A percentile compares a stretch with the other conserved stretches of the same genome.
Evolutionary conservation across 768 basidiomycete species (phyloP).

Genomic region (Atractiella rhizophila): DNA sequence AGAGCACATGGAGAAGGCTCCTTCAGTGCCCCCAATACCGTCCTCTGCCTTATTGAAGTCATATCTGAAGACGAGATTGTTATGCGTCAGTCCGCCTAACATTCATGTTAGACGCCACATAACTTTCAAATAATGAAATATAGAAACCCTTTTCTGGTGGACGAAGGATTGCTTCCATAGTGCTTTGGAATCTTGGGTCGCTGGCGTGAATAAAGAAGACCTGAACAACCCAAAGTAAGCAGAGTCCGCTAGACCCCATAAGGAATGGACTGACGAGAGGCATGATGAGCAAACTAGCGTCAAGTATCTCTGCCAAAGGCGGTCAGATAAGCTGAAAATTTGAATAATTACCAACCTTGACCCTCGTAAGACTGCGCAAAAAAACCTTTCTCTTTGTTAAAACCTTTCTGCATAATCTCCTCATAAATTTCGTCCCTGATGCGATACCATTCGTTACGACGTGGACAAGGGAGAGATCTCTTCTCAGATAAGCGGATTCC

Average conservation of each 20-base stretch:
- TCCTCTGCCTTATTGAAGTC: slow-evolving; percentile 64
- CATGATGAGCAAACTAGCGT: slow-evolving; percentile 15
- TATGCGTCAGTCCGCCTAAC: slow-evolving; percentile 4
- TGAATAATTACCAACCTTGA: slow-evolving; percentile 2
- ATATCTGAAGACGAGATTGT: slow-evolving; percentile 74
- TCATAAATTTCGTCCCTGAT: slow-evolving; percentile 70
- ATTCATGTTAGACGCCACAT: neutral
- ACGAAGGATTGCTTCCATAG: slow-evolving; percentile 55
- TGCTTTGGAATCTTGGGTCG: slow-evolving; percentile 68
- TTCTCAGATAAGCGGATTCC: slow-evolving; percentile 88
- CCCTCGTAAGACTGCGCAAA: neutral
- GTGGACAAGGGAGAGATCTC: slow-evolving; percentile 45
- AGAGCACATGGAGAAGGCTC: slow-evolving; percentile 35
- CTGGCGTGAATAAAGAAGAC: slow-evolving; percentile 44
- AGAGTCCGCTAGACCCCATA: neutral
- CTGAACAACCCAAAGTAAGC: slow-evolving; percentile 30
- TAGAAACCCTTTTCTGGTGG: slow-evolving; percentile 40
- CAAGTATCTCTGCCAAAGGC: neutral
- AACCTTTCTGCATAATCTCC: slow-evolving; percentile 70
- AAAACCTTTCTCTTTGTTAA: slow-evolving; percentile 33
- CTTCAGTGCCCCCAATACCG: slow-evolving; percentile 87
- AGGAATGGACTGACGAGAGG: slow-evolving; percentile 1
- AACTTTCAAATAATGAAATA: neutral
- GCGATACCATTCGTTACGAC: slow-evolving; percentile 35
- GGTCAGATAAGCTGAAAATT: neutral